These are phyloP conservation scores for Penicillium sp. DNA, from an alignment of 2,329 filamentous ascomycete species.

Conservation along the genomic window DNA sequence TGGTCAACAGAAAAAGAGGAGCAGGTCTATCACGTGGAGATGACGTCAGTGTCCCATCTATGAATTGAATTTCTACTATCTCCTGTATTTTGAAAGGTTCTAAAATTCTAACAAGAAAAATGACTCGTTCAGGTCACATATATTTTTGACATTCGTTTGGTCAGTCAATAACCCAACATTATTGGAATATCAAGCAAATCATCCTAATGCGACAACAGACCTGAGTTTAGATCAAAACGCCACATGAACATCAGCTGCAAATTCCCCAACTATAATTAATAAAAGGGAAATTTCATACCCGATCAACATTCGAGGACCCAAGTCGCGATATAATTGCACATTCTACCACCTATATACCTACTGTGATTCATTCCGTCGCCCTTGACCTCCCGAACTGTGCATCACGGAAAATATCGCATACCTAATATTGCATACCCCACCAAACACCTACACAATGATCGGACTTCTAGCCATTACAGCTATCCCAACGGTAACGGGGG, in stretches of 20 bases:
- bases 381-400: background rate
- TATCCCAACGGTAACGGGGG: constrained; percentile 49
- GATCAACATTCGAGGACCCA: background rate
- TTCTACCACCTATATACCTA: background rate
- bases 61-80: background rate
- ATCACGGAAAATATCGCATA: background rate
- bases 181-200: background rate
- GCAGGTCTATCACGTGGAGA: constrained; percentile 14
- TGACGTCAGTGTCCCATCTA: constrained; percentile 15
- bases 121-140: background rate
- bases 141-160: background rate
- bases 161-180: background rate
- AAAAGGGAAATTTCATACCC: background rate
- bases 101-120: background rate
- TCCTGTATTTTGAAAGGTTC: background rate
- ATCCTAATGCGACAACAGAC: background rate
- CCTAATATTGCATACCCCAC: background rate
- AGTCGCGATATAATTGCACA: background rate
- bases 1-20: constrained; percentile 2
- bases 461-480: constrained; percentile 40
- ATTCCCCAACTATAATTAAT: background rate
- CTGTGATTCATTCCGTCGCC: background rate
- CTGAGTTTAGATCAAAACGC: background rate
- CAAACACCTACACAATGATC: constrained; percentile 34
- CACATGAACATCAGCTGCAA: background rate